Base-by-base conservation (phyloP, 441 rosid genomes). In the Populus hybrid region DNA sequence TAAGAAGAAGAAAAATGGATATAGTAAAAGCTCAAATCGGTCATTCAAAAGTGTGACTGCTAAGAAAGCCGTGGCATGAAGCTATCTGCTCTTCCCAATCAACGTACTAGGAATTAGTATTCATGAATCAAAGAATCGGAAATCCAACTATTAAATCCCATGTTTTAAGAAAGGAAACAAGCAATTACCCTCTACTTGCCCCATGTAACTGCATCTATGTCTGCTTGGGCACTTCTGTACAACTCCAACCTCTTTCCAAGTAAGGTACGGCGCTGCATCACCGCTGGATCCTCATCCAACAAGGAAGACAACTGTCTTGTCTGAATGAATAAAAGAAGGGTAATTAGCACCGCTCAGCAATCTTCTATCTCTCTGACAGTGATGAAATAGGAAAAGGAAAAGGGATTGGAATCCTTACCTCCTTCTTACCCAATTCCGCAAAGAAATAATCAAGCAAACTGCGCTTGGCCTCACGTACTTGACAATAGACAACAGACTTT, bases 221-320 rank as follows among this genome's bases (percentile, higher is more conserved):
- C 97, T 18, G 89, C 67, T 74, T 89, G 95, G 72, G 95, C 97
- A 79, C 93, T 89, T 86, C 95, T 84, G 85, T 93, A 93, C 63
- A 93, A 68, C 83, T 91, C 95, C 83, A 93, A 81, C 74, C 97
- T 90, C 87, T 93, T 91, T 11, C 87, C 93, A 20, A 93, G 81
- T 23, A 80, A 81, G 50, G 87, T 77, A 31, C 95, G 91, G 24
- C 94, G 84, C 79, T 93, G 91, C 89, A 89, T 89, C 38, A 93
- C 85, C n/a, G 93, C 92, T 38, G 95, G 95, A 86, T 91, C 97
- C 79, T 91, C 97, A 18, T 91, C 88, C 78, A 91, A 82, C 86
- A 91, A 50, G 21, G 84, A 74, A 66, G 56, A 50, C 56, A 50
- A 14, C 56, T 50, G 56, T 50, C 56, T 50, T 50, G 56, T 40